Conservation (phyloP, 2,329 filamentous ascomycete species). For the Aspergillus neotritici region DNA sequence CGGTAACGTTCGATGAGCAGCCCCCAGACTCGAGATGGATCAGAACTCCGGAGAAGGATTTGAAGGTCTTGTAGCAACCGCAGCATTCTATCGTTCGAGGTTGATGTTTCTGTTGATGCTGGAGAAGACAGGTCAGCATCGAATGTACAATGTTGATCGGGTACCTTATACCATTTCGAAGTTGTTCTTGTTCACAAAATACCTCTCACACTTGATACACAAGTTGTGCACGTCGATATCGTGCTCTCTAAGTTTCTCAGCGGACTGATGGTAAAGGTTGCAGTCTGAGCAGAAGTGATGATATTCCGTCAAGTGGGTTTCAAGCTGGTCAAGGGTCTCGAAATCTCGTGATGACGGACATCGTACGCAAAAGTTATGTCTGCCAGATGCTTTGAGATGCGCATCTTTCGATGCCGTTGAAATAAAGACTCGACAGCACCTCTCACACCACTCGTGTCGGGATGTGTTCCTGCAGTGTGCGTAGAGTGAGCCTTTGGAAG, state of each 20-base stretch:
- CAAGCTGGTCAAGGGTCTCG: neutral
- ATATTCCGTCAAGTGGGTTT: neutral
- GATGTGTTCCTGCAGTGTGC: slow-evolving; percentile 10
- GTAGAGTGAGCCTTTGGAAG: slow-evolving; percentile 5
- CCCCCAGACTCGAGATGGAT: slow-evolving; percentile 9
- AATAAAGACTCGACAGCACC: slow-evolving; percentile 6
- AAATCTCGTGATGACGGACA: slow-evolving; percentile 4
- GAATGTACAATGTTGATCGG: slow-evolving; percentile 1
- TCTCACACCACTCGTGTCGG: slow-evolving; percentile 10
- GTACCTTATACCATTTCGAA: slow-evolving; percentile 9
- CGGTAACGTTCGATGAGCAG: slow-evolving; percentile 8
- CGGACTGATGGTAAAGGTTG: slow-evolving; percentile 5
- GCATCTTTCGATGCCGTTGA: slow-evolving; percentile 5
- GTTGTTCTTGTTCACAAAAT: slow-evolving; percentile 8
- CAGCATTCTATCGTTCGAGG: slow-evolving; percentile 7
- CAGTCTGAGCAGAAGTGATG: slow-evolving; percentile 6
- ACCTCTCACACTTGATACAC: slow-evolving; percentile 5
- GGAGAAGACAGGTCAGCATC: slow-evolving; percentile 5
- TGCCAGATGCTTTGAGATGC: slow-evolving; percentile 7
- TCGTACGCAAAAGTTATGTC: slow-evolving; percentile 5
- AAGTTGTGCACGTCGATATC: slow-evolving; percentile 4
- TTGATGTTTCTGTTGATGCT: slow-evolving; percentile 10
- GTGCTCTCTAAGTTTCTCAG: slow-evolving; percentile 6
- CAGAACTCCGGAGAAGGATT: slow-evolving; percentile 5
- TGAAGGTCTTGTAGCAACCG: slow-evolving; percentile 7